Base-by-base conservation (phyloP, 441 rosid genomes). In the Pelargonium myrrhifolium region DNA sequence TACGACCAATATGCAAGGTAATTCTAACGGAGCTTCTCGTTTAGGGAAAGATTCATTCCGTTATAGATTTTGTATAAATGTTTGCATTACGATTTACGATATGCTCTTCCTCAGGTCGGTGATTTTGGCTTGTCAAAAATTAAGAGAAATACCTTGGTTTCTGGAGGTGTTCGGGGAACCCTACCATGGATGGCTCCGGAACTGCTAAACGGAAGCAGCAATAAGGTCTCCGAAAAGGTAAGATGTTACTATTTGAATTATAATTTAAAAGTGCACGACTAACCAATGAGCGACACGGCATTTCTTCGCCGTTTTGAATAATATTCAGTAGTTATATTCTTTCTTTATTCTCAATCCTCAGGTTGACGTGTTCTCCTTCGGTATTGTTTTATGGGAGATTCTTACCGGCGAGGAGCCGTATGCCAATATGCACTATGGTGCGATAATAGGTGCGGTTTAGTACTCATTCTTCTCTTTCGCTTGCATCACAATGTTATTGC, bases 321-420 rank as follows among this genome's bases (percentile, higher is more conserved):
- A n/a, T n/a, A n/a, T n/a, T n/a, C n/a, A n/a, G n/a, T n/a, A n/a
- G 39, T 10, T 22, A 5, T 15, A 67, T 42, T 62, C 62, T 63
- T 28, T 62, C 62, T 64, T 53, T 31, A 56, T 66, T 60, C 67
- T 40, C 10, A 66, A 37, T 72, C 42, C 22, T 63, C 78, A 90
- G 98, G 98, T 93, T 63, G 98, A 93, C 62, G 95, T 89, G 69
- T 93, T 93, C 80, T 90, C 98, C 65, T 93, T 93, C 9, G 97
- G 93, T 58, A 89, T 93, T 66, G 94, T 93, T 72, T 68, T 93
- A 63, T 90, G 98, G 98, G 98, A 93, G 85, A 85, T 93, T 84
- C 96, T 93, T 69, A 93, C 97, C 1, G 92, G 97, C 26, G 98
- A 90, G 69, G 98, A 93, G 81, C 98, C 98, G 11, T 93, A 93